A percentile compares a stretch with the other conserved stretches of the same genome.
phyloP scores from a whole-genome alignment of 345 rosid species.

The Eucalyptus camaldulensis region DNA sequence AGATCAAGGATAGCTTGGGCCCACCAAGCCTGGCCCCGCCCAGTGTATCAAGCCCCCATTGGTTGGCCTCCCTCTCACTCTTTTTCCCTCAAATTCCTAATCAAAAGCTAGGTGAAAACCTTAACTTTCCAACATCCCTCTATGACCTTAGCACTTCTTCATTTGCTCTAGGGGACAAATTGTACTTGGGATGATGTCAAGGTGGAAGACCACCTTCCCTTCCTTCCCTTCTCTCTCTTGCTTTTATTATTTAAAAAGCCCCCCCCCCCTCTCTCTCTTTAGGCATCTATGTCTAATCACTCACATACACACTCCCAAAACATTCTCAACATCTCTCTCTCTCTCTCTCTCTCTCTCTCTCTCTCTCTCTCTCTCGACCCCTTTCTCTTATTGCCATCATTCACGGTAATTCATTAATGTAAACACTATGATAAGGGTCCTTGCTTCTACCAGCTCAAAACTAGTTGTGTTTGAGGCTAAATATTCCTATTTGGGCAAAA shows the following conservation, averaged over 20 bases:
- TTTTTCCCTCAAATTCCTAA: neutral
- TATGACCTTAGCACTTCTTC: neutral
- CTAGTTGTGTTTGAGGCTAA: no score
- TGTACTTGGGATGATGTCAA: neutral
- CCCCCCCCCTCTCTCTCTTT: no score
- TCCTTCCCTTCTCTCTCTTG: neutral
- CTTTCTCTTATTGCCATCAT: no score
- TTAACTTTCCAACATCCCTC: neutral
- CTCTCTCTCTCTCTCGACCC: no score
- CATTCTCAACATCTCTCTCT: no score
- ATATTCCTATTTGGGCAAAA: no score
- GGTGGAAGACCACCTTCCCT: neutral
- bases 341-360: neutral
- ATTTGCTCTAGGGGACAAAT: neutral
- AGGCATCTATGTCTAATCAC: no score
- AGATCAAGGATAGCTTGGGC: neutral
- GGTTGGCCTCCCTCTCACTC: neutral
- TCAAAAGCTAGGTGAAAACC: neutral
- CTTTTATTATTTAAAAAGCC: no score
- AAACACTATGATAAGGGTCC: no score
- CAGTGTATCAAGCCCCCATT: neutral
- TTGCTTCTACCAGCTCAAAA: no score
- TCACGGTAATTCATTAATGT: no score
- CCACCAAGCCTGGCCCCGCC: neutral
- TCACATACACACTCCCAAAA: no score